Base-by-base conservation (phyloP, 2,329 filamentous ascomycete species). In the Trichoderma lentiforme region DNA sequence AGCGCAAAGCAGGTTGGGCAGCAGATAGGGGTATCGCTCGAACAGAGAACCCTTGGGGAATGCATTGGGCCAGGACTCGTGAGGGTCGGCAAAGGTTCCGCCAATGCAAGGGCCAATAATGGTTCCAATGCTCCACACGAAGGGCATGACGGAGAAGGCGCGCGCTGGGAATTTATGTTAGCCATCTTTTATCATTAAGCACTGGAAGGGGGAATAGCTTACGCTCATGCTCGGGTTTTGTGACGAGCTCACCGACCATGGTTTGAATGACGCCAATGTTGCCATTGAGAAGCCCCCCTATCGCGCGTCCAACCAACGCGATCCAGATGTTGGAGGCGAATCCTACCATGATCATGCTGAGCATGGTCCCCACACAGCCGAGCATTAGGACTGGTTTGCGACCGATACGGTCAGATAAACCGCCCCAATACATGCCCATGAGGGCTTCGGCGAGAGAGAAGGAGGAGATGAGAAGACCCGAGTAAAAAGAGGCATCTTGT, bases 181-280 rank as follows among this genome's bases (percentile, higher is more conserved):
- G 68, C 14, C 12, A 6, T 51, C 6, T 39, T 39, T 39, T n/a
- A 30, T 12, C 26, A 8, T 28, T 2, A 8, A 15, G 56, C 62
- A n/a, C 73, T 32, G 77, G 73, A n/a, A n/a, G 24, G 24, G 12
- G 57, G 26, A 7, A 18, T 7, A 47, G 88, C 91, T 85, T 83
- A 93, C 91, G 93, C 82, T 97, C 94, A 82, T 97, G 93, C 77
- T 95, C 92, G 15, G 93, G 93, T 72, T 91, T 93, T 39, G 88
- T 92, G 66, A 97, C 92, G 71, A 97, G 81, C 81, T 98, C 95
- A 32, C 92, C 93, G 15, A 97, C 95, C 93, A 97, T 97, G 21
- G 94, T 97, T 81, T 97, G 92, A 75, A 96, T 93, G 43, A 96
- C 93, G 32, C 93, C 94, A 76, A 97, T 94, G 78, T 97, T 97